A percentile compares a stretch with the other conserved stretches of the same genome.
Evolutionary conservation across 108 stramenopile species (phyloP).

Genomic region (Seminavis robusta): DNA sequence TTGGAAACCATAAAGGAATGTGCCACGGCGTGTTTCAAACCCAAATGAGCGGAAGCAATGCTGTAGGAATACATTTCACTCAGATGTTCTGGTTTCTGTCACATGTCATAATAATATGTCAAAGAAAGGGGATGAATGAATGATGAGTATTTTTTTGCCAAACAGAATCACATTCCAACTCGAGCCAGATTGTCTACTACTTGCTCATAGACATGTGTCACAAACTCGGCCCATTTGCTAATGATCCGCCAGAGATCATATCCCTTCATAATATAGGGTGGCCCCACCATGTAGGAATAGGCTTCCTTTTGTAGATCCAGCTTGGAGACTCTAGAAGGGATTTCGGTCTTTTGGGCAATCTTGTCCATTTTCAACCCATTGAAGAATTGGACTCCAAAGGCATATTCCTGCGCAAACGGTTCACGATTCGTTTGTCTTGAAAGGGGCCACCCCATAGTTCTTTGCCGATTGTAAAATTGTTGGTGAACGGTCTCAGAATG

Average conservation of each 20-base stretch:
- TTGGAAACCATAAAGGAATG: conserved; percentile 74
- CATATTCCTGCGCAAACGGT: conserved; percentile 8
- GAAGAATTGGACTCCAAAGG: conserved; percentile 10
- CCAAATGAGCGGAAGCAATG: conserved; percentile 77
- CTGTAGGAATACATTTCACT: conserved; percentile 93
- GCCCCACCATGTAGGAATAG: conserved; percentile 73
- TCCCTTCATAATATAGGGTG: conserved; percentile 74
- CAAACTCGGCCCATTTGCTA: conserved; percentile 62
- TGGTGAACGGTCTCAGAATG: conserved; percentile 71
- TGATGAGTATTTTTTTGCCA: too few species aligned
- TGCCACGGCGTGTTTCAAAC: conserved; percentile 55
- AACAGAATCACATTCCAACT: too few species aligned
- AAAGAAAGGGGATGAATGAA: too few species aligned
- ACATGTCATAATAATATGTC: too few species aligned
- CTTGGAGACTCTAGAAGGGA: too few species aligned
- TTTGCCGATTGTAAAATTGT: conserved; percentile 63
- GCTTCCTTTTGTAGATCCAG: too few species aligned
- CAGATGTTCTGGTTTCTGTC: too few species aligned
- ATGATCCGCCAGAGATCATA: conserved; percentile 70
- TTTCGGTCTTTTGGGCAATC: too few species aligned
- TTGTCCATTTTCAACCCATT: too few species aligned
- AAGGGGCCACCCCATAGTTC: conserved; percentile 45
- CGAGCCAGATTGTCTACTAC: conserved; percentile 72
- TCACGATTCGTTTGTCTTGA: too few species aligned
- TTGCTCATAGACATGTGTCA: conserved; percentile 57